Conservation (phyloP, 2,329 filamentous ascomycete species). For the Plectosphaerella plurivora region DNA sequence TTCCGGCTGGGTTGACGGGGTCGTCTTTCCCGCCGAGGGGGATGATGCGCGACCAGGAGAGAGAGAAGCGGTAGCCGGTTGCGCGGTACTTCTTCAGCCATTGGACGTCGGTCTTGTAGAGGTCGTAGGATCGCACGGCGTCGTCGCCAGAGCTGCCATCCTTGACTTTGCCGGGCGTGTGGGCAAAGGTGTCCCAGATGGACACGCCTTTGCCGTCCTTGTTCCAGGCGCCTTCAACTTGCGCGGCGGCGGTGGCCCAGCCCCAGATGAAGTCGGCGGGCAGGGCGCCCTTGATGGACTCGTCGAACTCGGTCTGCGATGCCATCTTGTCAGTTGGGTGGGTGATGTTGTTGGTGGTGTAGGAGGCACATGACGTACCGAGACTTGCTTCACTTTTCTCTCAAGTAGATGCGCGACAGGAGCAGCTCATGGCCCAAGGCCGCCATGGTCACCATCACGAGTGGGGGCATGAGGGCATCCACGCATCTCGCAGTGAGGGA, state of each 20-base stretch:
- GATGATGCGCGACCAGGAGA: constrained; percentile 62
- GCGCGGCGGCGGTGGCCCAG: constrained; percentile 33
- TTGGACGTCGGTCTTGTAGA: constrained; percentile 49
- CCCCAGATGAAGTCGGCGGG: constrained; percentile 32
- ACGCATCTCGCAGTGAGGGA: not conserved
- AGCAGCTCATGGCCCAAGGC: not conserved
- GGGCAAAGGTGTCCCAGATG: constrained; percentile 35
- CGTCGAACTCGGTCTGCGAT: constrained; percentile 16
- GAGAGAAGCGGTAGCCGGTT: constrained; percentile 58
- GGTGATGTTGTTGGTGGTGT: not conserved
- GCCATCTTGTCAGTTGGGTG: constrained; percentile 7
- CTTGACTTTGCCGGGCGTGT: constrained; percentile 30
- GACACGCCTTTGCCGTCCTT: constrained; percentile 34
- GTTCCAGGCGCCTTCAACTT: constrained; percentile 37
- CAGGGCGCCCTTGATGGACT: constrained; percentile 20
- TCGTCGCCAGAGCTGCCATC: constrained; percentile 34
- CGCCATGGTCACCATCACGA: not conserved
- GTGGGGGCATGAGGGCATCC: too few species aligned
- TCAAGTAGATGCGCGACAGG: not conserved
- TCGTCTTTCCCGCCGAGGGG: constrained; percentile 59
- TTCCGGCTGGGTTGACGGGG: constrained; percentile 54
- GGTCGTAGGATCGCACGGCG: constrained; percentile 30
- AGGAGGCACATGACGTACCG: not conserved
- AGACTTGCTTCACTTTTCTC: not conserved
- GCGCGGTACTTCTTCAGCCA: constrained; percentile 56